These are phyloP conservation scores for Lepiota brunneoincarnata DNA, from an alignment of 768 basidiomycete genomes.

Conservation along the genomic window DNA sequence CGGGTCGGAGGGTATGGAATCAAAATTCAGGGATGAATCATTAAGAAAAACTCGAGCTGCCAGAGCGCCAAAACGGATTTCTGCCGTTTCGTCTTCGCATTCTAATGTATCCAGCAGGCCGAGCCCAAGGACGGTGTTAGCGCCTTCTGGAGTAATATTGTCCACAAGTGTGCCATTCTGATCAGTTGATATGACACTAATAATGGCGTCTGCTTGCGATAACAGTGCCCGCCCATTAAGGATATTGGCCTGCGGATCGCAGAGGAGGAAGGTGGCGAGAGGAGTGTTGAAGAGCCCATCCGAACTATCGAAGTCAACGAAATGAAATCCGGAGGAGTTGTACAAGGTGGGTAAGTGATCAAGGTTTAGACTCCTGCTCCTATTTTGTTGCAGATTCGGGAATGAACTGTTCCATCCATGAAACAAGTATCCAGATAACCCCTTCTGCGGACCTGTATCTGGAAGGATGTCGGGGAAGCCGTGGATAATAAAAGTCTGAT, in stretches of 20 bases:
- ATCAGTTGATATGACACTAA: background rate
- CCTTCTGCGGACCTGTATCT: background rate
- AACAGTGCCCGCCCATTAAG: background rate
- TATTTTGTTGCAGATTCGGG: background rate
- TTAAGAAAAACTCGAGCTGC: background rate
- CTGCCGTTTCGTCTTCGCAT: background rate
- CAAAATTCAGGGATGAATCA: background rate
- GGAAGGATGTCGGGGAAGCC: background rate
- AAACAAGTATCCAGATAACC: background rate
- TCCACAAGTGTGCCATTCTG: background rate
- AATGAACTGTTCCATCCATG: conserved; percentile 1
- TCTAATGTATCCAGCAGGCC: background rate
- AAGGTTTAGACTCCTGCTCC: background rate
- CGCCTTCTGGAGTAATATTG: background rate
- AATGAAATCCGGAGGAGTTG: background rate
- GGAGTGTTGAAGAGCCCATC: background rate
- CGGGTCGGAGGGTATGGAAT: background rate
- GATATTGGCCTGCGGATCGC: background rate
- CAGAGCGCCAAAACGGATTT: background rate
- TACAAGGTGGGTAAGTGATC: background rate
- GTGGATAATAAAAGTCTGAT: background rate
- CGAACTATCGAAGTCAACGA: background rate
- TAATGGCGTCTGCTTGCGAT: background rate
- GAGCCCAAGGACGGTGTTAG: background rate
- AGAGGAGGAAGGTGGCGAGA: background rate